Evolutionary conservation across 768 basidiomycete genomes (phyloP).

Genomic region (Chalciporus piperatus): DNA sequence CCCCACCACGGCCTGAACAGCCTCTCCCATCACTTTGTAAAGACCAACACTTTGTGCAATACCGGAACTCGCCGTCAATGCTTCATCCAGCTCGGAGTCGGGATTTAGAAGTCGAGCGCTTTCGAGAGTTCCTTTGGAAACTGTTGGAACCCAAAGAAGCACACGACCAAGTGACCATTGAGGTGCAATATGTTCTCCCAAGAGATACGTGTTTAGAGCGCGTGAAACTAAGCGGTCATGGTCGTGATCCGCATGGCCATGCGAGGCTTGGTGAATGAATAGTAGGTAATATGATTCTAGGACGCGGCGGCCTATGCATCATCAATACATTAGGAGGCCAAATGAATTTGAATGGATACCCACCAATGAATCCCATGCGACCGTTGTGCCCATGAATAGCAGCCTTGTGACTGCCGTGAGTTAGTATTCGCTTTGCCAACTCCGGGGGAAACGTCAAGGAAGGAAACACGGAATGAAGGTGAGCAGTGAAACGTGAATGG

Average conservation of each 20-base stretch:
- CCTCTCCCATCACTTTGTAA: slow-evolving; percentile 75
- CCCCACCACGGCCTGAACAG: slow-evolving; percentile 73
- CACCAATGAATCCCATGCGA: slow-evolving; percentile 70
- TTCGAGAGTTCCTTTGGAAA: slow-evolving; percentile 35
- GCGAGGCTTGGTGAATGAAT: slow-evolving; percentile 58
- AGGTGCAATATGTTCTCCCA: slow-evolving; percentile 73
- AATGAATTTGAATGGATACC: not conserved
- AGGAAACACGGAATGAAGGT: slow-evolving; percentile 62
- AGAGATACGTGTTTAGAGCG: slow-evolving; percentile 62
- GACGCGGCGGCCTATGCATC: slow-evolving; percentile 63
- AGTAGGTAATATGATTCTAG: slow-evolving; percentile 73
- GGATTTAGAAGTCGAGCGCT: slow-evolving; percentile 12
- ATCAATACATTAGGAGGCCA: too few relatives aligned
- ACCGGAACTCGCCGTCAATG: slow-evolving; percentile 30
- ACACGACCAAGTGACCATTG: slow-evolving; percentile 71
- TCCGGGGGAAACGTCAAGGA: slow-evolving; percentile 69
- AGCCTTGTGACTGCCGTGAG: slow-evolving; percentile 71
- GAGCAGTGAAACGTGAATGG: slow-evolving; percentile 40
- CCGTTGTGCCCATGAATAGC: slow-evolving; percentile 70
- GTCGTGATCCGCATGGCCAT: slow-evolving; percentile 48
- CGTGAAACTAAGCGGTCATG: slow-evolving; percentile 55
- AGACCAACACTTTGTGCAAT: slow-evolving; percentile 58
- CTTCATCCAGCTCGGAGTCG: slow-evolving; percentile 27
- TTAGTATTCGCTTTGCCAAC: slow-evolving; percentile 69
- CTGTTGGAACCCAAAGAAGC: slow-evolving; percentile 73